Evolutionary conservation across 208 protist species (phyloP).

Genomic region (Novymonas esmeraldas): DNA sequence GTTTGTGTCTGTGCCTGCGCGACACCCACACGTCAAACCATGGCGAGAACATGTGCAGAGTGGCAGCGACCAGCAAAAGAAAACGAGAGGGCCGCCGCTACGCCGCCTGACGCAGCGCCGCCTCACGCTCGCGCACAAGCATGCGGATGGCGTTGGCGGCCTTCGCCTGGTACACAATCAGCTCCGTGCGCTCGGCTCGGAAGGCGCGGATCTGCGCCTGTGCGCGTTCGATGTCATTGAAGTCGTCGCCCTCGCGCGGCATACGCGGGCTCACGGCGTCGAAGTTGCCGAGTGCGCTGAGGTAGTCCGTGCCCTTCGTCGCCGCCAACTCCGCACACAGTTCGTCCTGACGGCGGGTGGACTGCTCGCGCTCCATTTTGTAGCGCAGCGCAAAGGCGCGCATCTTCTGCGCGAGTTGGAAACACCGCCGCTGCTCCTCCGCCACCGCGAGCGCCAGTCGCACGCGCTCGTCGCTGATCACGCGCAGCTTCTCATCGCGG

Average conservation of each 20-base stretch:
- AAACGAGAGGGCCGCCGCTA: conserved; percentile 4
- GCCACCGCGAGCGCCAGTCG: conserved; percentile 68
- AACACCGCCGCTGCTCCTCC: conserved; percentile 69
- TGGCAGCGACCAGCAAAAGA: conserved; percentile 2
- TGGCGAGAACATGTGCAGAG: not conserved
- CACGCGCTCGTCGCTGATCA: conserved; percentile 63
- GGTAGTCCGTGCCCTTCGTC: conserved; percentile 83
- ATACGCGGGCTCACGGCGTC: conserved; percentile 4
- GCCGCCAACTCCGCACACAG: conserved; percentile 55
- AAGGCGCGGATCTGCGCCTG: conserved; percentile 47
- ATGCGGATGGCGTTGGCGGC: conserved; percentile 77
- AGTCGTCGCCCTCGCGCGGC: conserved; percentile 15
- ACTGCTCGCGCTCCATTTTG: conserved; percentile 48
- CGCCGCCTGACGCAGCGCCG: conserved; percentile 18
- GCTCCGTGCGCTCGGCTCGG: conserved; percentile 60
- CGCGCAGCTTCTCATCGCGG: conserved; percentile 53
- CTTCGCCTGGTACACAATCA: conserved; percentile 78
- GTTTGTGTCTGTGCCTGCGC: too few species aligned
- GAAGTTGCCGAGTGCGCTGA: conserved; percentile 43
- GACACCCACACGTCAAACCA: too few species aligned
- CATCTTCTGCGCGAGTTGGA: conserved; percentile 74
- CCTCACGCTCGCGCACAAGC: conserved; percentile 68
- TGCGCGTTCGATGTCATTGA: conserved; percentile 33
- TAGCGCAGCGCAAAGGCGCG: conserved; percentile 53
- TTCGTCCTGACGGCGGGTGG: conserved; percentile 54